Evolutionary conservation across 75 land plant genomes (phyloP), one percentile per base, ranked within the genome.

Genomic region (Pinus albicaulis): DNA sequence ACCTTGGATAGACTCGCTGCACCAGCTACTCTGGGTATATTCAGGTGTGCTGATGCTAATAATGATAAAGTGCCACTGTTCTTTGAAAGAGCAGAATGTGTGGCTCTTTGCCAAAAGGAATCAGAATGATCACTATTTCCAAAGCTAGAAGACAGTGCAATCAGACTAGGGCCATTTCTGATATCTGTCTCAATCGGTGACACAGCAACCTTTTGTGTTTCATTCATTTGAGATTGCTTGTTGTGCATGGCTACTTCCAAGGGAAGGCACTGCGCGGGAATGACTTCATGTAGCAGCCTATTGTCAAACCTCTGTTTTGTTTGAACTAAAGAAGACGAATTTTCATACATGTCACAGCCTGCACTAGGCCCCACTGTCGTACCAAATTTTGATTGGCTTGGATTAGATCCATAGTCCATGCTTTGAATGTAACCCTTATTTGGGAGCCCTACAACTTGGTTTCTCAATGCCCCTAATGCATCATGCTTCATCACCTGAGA

Each of bases 51-150:
- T 59, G 48, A 22, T 75, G 76, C 62, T 73, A 59, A 73, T 22
- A 73, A 26, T 73, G 36, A 55, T 16, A 60, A 34, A 73, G 74
- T 59, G n/a, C 74, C 74, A 55, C 57, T 52, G 24, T 55, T 72
- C 74, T 55, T 72, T 25, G 36, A 55, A 14, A 52, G 19, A 23
- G 57, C 57, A 7, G 56, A 53, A 23, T 52, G 55, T 55, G 55
- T 72, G 57, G 74, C 57, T 55, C 74, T 72, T 72, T 41, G 44
- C 74, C 74, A 72, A 75, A 60, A 38, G 13, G 71, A 24, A 60
- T 58, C 66, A 60, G 71, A 68, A 36, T 57, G 76, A 75, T 75
- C 76, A 75, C 48, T 22, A 60, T 17, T 17, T 3, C 20, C 20
- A 59, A 75, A 34, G 66, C 31, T 75, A 62, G 71, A 75, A 60